phyloP scores from a whole-genome alignment of 768 basidiomycete species.

The Mycena sanguinolenta region DNA sequence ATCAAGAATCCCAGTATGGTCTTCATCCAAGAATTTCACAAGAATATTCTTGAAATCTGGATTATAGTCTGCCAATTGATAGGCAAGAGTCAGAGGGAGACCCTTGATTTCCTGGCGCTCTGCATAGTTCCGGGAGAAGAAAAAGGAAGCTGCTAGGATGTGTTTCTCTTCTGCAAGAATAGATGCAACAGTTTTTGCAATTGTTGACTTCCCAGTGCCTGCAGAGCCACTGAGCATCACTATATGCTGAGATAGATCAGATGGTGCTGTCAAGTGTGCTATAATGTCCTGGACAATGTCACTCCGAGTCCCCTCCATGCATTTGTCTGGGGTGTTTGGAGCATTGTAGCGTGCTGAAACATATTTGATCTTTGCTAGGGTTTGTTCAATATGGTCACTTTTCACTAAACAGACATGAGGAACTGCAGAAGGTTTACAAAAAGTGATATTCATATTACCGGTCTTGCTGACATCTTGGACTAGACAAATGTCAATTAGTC shows the following conservation, averaged over 20 bases:
- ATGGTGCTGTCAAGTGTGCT: no score
- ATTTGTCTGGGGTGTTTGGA: conserved; percentile 15
- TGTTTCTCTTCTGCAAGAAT: conserved; percentile 11
- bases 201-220: conserved; percentile 26
- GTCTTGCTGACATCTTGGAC: background rate
- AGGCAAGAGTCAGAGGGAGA: conserved; percentile 7
- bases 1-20: conserved; percentile 12
- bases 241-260: no score
- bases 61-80: conserved; percentile 19
- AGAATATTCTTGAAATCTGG: conserved; percentile 9
- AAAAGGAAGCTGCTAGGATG: conserved; percentile 22
- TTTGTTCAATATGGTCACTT: conserved; percentile 5
- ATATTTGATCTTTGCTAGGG: conserved; percentile 14
- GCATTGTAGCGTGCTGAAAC: conserved; percentile 17
- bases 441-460: background rate
- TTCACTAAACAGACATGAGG: conserved; percentile 10
- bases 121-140: conserved; percentile 17
- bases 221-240: no score
- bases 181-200: conserved; percentile 17
- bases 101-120: background rate
- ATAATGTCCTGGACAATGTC: no score
- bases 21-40: conserved; percentile 5
- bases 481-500: no score
- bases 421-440: background rate
- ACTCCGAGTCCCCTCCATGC: conserved; percentile 9